A percentile compares a stretch with the other conserved stretches of the same genome.
phyloP scores from a whole-genome alignment of 495 filamentous ascomycete genomes.

The Choiromyces venosus region DNA sequence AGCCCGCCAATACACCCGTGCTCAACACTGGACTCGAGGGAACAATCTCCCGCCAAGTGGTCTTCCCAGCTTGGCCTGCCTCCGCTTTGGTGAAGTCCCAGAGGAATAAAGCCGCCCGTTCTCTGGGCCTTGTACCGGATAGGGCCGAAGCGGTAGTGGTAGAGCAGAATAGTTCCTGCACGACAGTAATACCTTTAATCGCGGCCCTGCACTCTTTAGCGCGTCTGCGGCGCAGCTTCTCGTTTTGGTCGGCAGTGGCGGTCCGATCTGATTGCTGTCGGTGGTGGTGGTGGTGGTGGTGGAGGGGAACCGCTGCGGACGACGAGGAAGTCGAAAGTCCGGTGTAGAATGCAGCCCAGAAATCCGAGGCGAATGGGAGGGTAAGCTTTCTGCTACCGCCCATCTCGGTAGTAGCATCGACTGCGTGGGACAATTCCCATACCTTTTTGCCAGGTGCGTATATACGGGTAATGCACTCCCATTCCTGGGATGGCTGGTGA shows the following conservation, averaged over 20 bases:
- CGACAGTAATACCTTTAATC: conserved; percentile 40
- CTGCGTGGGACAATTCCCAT: conserved; percentile 34
- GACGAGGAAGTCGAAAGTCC: conserved; percentile 21
- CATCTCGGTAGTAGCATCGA: conserved; percentile 23
- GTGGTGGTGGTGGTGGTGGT: no score
- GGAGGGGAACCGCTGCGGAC: background rate
- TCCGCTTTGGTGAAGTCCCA: conserved; percentile 42
- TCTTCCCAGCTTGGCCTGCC: conserved; percentile 25
- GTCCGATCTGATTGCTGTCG: conserved; percentile 17
- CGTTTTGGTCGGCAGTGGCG: conserved; percentile 19
- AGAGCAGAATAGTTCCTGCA: conserved; percentile 34
- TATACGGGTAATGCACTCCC: conserved; percentile 41
- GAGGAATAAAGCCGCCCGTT: conserved; percentile 35
- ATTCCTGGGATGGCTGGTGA: conserved; percentile 29
- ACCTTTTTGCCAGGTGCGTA: conserved; percentile 39
- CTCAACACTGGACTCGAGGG: conserved; percentile 18
- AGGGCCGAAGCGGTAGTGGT: conserved; percentile 11
- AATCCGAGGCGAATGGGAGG: conserved; percentile 40
- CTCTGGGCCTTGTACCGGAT: conserved; percentile 18
- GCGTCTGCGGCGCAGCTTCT: conserved; percentile 32
- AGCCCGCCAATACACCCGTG: conserved; percentile 16
- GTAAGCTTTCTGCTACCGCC: conserved; percentile 34
- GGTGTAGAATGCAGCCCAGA: conserved; percentile 42
- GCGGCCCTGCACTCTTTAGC: conserved; percentile 34
- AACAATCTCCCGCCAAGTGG: conserved; percentile 35